These are phyloP conservation scores for Asterophora lycoperdoides DNA, from an alignment of 768 basidiomycete species.

Conservation along the genomic window DNA sequence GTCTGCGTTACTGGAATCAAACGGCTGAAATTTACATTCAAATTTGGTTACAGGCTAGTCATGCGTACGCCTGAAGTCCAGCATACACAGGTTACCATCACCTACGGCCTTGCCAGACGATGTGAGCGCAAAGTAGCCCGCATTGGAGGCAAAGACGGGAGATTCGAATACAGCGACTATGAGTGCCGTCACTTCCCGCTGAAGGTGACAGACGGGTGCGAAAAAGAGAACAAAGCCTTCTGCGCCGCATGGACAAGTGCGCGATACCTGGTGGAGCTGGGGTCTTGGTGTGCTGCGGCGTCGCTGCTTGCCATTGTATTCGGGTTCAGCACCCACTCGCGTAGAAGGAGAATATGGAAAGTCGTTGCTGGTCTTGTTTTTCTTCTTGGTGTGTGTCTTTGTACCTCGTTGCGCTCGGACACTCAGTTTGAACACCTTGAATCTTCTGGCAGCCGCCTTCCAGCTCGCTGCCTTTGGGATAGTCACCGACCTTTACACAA, in stretches of 20 bases:
- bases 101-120: conserved; percentile 55
- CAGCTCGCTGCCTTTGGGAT: conserved; percentile 61
- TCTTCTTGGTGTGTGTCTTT: conserved; percentile 46
- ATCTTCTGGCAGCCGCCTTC: conserved; percentile 57
- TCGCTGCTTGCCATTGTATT: conserved; percentile 57
- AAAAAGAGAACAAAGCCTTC: conserved; percentile 50
- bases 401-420: too few species aligned
- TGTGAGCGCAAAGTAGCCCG: conserved; percentile 51
- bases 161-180: conserved; percentile 48
- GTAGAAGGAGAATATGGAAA: conserved; percentile 73
- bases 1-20: conserved; percentile 31
- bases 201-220: conserved; percentile 43
- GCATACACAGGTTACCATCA: conserved; percentile 42
- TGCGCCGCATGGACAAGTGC: conserved; percentile 73
- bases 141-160: conserved; percentile 45
- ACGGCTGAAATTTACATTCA: background rate
- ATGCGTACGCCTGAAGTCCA: conserved; percentile 41
- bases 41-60: conserved; percentile 35
- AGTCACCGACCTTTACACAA: conserved; percentile 57
- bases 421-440: too few species aligned
- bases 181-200: conserved; percentile 65
- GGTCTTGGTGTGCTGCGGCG: conserved; percentile 57
- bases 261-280: conserved; percentile 59
- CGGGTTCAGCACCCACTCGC: conserved; percentile 68
- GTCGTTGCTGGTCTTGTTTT: conserved; percentile 62